Conservation (phyloP, 257 asterid genomes). For the Cordia subcordata region DNA sequence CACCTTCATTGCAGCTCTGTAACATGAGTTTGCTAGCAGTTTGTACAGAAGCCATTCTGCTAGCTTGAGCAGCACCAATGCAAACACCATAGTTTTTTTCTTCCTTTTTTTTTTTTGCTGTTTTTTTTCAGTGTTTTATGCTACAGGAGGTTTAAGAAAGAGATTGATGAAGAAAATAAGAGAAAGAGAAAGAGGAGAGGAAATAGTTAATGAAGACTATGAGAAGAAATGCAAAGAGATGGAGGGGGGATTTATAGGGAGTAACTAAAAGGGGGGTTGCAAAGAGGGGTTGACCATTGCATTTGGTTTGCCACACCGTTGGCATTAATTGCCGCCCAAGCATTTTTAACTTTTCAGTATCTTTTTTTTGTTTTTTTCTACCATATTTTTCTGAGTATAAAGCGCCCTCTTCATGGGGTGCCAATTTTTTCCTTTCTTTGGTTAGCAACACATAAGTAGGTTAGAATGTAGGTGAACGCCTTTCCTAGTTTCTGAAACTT, state of each 20-base stretch:
- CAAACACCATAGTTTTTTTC: constrained; percentile 64
- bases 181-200: constrained; percentile 2
- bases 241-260: constrained; percentile 51
- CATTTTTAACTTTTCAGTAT: constrained; percentile 2
- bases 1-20: constrained; percentile 56
- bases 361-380: not conserved
- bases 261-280: constrained; percentile 12
- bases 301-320: constrained; percentile 44
- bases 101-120: too few relatives aligned
- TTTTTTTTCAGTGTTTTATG: too few relatives aligned
- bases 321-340: constrained; percentile 50
- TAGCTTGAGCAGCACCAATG: constrained; percentile 45
- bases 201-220: not conserved
- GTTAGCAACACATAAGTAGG: constrained; percentile 19
- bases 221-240: constrained; percentile 25
- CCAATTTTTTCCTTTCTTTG: not conserved
- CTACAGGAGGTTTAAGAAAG: not conserved
- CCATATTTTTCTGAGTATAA: not conserved
- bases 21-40: constrained; percentile 58
- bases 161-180: not conserved
- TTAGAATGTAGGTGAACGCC: constrained; percentile 29
- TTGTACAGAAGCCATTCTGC: constrained; percentile 55
- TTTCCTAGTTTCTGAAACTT: constrained; percentile 4
- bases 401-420: not conserved
- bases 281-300: constrained; percentile 55